A percentile compares a stretch with the other conserved stretches of the same genome.
phyloP scores from a whole-genome alignment of 768 basidiomycete species.

The Amanita jacksonii region DNA sequence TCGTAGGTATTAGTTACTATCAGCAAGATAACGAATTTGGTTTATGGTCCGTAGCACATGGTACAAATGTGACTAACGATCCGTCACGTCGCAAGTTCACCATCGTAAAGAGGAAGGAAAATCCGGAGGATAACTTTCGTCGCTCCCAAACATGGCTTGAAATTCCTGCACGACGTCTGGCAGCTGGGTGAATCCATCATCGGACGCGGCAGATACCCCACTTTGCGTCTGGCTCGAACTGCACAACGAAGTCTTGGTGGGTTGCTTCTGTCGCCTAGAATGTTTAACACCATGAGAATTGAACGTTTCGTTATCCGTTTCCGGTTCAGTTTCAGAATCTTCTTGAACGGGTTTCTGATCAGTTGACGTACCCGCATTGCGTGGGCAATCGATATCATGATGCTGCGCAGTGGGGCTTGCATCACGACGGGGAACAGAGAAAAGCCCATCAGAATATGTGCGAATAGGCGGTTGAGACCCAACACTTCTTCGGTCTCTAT shows the following conservation, averaged over 20 bases:
- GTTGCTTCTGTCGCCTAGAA: neutral
- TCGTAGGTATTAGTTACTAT: too few species aligned
- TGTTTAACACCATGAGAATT: neutral
- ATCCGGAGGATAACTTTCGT: slow-evolving; percentile 30
- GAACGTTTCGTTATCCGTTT: slow-evolving; percentile 23
- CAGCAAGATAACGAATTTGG: neutral
- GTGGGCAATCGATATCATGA: neutral
- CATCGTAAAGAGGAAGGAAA: slow-evolving; percentile 28
- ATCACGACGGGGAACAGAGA: slow-evolving; percentile 13
- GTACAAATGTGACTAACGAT: neutral
- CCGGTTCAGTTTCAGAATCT: slow-evolving; percentile 28
- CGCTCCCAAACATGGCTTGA: slow-evolving; percentile 32
- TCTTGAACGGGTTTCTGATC: neutral
- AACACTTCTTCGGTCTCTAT: neutral
- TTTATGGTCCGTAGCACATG: slow-evolving; percentile 1
- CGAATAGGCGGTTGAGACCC: slow-evolving; percentile 6
- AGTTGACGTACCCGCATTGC: neutral
- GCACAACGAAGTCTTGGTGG: too few species aligned
- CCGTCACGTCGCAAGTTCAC: neutral
- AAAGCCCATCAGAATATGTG: slow-evolving; percentile 15
- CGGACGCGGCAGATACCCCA: neutral
- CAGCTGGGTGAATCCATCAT: slow-evolving; percentile 18
- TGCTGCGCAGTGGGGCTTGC: slow-evolving; percentile 10
- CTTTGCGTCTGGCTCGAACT: slow-evolving; percentile 5
- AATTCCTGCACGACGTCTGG: slow-evolving; percentile 33